Base-by-base conservation (phyloP, 164 flowering plant species). In the grape (Vitis vinifera) region DNA sequence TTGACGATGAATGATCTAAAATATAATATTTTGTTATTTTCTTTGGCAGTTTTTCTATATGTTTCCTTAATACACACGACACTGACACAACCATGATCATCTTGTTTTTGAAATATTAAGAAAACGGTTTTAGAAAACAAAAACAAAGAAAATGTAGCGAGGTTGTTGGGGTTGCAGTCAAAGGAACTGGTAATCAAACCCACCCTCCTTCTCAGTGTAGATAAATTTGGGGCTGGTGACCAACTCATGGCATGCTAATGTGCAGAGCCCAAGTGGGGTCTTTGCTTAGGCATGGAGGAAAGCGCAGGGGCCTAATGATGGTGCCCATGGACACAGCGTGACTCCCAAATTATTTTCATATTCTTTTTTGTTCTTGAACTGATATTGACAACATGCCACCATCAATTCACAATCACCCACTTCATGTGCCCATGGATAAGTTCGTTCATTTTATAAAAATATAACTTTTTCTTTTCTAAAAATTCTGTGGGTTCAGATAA, bases 171-270 rank as follows among this genome's bases (percentile, higher is more conserved):
- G 23, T 66, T 59, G 17, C 50, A 68, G 66, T 71, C 75, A 72
- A 68, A 55, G 70, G 13, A 62, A 44, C 70, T 55, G 79, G 72
- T 68, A 19, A 75, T 71, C 74, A 61, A 67, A 70, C 68, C 68
- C 52, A 55, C n/a, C 67, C 51, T 52, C 53, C 48, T 57, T 59
- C 23, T 68, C 5, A 23, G 0, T 48, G 4, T 47, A 1, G 59
- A 50, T 51, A 44, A 23, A 37, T 3, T 50, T 50, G 50, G 71
- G 55, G 68, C 53, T 53, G 74, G 56, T 75, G 67, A 70, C 68
- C 74, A 61, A 75, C 74, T 56, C 8, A 27, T 63, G 51, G 15
- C 52, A 53, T 52, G 55, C 51, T 62, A 65, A 65, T 12, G 3
- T 1, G 13, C 13, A 53, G 49, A 15, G 44, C 48, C 3, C 5